These are phyloP conservation scores for Pseudevernia furfuracea DNA, from an alignment of 495 filamentous ascomycete species.

Conservation along the genomic window DNA sequence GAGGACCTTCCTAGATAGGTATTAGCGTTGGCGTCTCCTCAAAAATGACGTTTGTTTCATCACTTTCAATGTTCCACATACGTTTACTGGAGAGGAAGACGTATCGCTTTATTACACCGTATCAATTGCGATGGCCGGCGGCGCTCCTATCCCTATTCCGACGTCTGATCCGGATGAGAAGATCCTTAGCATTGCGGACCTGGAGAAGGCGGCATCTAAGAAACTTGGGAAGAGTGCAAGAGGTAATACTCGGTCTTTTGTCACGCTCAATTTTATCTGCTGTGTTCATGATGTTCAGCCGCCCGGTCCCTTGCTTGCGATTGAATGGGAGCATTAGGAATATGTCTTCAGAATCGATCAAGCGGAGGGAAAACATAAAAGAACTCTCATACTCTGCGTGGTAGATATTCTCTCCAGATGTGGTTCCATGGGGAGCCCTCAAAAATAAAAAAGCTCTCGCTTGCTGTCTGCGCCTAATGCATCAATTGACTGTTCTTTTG, in stretches of 20 bases:
- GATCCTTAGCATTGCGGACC: constrained; percentile 29
- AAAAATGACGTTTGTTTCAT: neutral
- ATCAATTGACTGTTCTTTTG: neutral
- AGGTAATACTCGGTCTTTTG: constrained; percentile 17
- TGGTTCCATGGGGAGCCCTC: neutral
- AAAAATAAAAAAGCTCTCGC: no score
- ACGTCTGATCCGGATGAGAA: neutral
- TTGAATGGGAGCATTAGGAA: no score
- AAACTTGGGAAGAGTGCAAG: constrained; percentile 25
- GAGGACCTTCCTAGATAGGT: neutral
- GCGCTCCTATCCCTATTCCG: neutral
- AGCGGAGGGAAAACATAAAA: no score
- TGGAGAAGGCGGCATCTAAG: constrained; percentile 26
- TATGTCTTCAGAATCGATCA: no score
- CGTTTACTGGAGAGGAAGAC: no score
- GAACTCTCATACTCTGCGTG: neutral
- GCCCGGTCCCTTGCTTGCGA: neutral
- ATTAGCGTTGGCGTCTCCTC: neutral
- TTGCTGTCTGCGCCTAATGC: neutral
- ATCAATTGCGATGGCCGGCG: constrained; percentile 5
- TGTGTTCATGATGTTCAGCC: neutral
- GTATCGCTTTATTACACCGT: neutral
- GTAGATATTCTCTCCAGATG: neutral
- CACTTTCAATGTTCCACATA: no score
- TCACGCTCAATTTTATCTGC: neutral